A percentile compares a stretch with the other conserved stretches of the same genome.
phyloP scores from a whole-genome alignment of 1,284 basidiomycete species.

The Naganishia sp. region DNA sequence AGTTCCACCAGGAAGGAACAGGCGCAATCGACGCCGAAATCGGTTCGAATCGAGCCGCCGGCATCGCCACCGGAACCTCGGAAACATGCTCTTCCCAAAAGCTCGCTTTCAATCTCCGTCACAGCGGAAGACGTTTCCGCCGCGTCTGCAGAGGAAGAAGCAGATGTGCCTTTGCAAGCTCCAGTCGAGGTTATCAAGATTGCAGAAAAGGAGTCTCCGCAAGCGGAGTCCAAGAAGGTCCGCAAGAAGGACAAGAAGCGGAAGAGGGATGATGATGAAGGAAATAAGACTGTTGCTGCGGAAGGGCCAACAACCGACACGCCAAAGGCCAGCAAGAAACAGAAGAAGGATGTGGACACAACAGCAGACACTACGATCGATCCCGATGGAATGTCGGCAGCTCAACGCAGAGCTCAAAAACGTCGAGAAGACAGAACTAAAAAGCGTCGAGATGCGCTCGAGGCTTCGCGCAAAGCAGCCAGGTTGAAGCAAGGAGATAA shows the following conservation, averaged over 20 bases:
- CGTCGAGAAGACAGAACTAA: neutral
- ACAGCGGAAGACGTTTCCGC: slow-evolving; percentile 9
- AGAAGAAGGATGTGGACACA: neutral
- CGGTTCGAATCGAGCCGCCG: slow-evolving; percentile 1
- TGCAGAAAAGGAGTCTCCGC: neutral
- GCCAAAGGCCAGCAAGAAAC: neutral
- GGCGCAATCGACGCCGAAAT: neutral
- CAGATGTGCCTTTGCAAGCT: neutral
- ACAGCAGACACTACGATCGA: neutral
- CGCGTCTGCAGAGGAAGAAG: neutral
- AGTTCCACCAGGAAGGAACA: neutral
- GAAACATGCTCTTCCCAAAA: neutral
- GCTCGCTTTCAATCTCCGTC: slow-evolving; percentile 19
- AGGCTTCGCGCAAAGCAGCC: slow-evolving; percentile 1
- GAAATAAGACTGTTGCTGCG: too few relatives aligned
- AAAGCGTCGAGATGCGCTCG: neutral
- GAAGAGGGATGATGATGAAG: neutral
- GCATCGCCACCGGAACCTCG: neutral
- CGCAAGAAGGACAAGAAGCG: slow-evolving; percentile 12
- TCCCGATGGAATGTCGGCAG: neutral
- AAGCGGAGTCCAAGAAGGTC: neutral
- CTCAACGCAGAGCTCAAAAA: neutral
- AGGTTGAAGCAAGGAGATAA: neutral
- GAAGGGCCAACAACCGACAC: neutral
- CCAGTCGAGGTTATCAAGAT: neutral